Evolutionary conservation across 176 grass and related monocot genomes (phyloP), one percentile per base, ranked within the genome.

Genomic region (Lolium multiflorum): DNA sequence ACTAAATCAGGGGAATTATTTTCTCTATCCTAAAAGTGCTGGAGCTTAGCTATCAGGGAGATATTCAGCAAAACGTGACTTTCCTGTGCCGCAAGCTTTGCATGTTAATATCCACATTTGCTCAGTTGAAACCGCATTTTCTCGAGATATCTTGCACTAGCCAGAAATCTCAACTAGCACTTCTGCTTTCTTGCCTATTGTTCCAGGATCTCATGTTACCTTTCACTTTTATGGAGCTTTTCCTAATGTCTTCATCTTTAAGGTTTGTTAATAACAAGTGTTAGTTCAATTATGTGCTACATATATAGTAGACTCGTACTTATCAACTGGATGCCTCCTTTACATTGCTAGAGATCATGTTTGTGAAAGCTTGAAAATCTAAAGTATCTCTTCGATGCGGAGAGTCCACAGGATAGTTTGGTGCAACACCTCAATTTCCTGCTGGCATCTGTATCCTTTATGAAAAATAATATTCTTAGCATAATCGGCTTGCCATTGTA

Each of bases 361-460:
- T 44, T 63, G 66, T 71, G 62, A 89, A 87, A 67, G 76, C 76
- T 73, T 87, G 70, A 77, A 80, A 85, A 79, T 59, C 50, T 37
- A 60, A 84, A 82, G 81, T 64, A 96, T 93, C 87, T 91, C 84
- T 88, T 77, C 67, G 54, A 83, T 71, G 51, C 41, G 9, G 49
- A 83, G 43, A 91, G 71, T 50, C 89, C 78, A 90, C 78, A 85
- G 38, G 80, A 66, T 67, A 65, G 88, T 90, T 87, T 87, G 77
- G 84, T 89, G 38, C 61, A 89, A 77, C 52, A 62, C 60, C 73
- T 63, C 80, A 81, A 86, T 87, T 62, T 83, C 39, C 60, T 91
- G 39, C 71, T 86, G 47, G 83, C 80, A 91, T 86, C 77, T 59
- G 20, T 77, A 57, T 65, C 20, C 54, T 66, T 82, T 17, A 73